Evolutionary conservation across 345 rosid genomes (phyloP), one percentile per base, ranked within the genome.

Genomic region (Euclidium syriacum): DNA sequence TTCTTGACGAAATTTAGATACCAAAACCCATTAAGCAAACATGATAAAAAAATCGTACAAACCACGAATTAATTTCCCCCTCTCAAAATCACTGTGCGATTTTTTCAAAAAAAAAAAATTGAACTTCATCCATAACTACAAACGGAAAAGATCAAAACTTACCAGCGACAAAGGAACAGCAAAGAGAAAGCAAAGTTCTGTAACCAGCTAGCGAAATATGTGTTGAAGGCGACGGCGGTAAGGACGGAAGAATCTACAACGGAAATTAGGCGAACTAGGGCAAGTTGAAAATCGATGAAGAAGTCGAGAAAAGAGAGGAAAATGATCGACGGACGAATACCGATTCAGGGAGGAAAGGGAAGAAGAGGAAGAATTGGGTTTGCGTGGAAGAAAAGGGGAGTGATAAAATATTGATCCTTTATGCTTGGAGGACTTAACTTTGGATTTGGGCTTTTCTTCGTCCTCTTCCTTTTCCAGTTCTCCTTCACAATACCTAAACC

Each of bases 361-460:
- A 18, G 22, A 26, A 52, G 39, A 29, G 26, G 61, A 48, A 49
- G 65, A 70, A 58, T 76, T 64, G 52, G 53, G 68, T 62, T 70
- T 78, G 76, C 76, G 81, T 74, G 68, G 72, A 78, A 67, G 81
- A 71, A 74, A 77, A 62, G 49, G 35, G 62, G 11, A 71, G 48
- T 64, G 46, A 49, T 58, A 23, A 40, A 64, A 33, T 47, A 58
- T 46, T 68, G 49, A 33, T 39, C 64, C 41, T 48, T 39, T 24
- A 57, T 52, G 56, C 42, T 68, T 33, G 24, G 48, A 47, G 14
- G 38, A 48, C 18, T 36, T 3, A 14, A n/a, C 33, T 51, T 63
- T 41, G 35, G 32, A 43, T 61, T 65, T 52, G 68, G 74, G 55
- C 54, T 70, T 59, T 62, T 69, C 73, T 36, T 61, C 73, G 43